A percentile compares a stretch with the other conserved stretches of the same genome.
Conservation (phyloP, 192 early-diverging fungal genomes). For the Rhizophagus sp. region DNA sequence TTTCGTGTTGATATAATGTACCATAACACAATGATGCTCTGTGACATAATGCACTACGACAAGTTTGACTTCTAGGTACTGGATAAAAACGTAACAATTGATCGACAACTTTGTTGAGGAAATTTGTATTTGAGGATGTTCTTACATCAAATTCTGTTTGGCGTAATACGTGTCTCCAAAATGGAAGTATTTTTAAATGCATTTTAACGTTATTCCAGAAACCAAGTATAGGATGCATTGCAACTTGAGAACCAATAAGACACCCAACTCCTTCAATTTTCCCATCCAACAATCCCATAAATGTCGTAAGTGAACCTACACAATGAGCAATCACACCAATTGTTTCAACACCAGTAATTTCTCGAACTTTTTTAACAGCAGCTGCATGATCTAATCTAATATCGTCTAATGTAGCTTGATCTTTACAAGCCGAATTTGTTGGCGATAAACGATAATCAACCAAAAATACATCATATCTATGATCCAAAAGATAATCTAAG, state of each 20-base stretch:
- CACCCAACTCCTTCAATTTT: conserved; percentile 46
- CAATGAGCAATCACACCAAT: conserved; percentile 48
- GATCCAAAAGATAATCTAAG: conserved; percentile 42
- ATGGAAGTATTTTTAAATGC: neutral
- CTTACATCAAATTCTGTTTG: conserved; percentile 26
- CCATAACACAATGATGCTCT: conserved; percentile 40
- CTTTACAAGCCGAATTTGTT: conserved; percentile 27
- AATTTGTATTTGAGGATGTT: conserved; percentile 30
- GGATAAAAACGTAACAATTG: conserved; percentile 40
- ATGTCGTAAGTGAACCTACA: conserved; percentile 40
- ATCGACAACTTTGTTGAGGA: conserved; percentile 36
- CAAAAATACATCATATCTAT: conserved; percentile 50
- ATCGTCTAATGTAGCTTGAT: conserved; percentile 37
- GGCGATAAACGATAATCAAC: conserved; percentile 42
- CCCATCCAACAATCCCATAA: conserved; percentile 46
- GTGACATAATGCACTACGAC: conserved; percentile 43
- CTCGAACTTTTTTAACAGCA: conserved; percentile 38
- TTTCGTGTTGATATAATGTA: conserved; percentile 41
- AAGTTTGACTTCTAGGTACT: conserved; percentile 36
- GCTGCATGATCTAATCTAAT: conserved; percentile 37
- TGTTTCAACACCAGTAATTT: conserved; percentile 39
- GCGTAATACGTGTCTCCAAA: conserved; percentile 9
- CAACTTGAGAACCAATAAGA: conserved; percentile 38
- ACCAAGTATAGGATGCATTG: conserved; percentile 13
- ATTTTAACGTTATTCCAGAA: conserved; percentile 24